Percentiles rank a stretch among this genome's conserved stretches.
phyloP scores from a whole-genome alignment of 805 yeast species.

The Komagataella pastoris region DNA sequence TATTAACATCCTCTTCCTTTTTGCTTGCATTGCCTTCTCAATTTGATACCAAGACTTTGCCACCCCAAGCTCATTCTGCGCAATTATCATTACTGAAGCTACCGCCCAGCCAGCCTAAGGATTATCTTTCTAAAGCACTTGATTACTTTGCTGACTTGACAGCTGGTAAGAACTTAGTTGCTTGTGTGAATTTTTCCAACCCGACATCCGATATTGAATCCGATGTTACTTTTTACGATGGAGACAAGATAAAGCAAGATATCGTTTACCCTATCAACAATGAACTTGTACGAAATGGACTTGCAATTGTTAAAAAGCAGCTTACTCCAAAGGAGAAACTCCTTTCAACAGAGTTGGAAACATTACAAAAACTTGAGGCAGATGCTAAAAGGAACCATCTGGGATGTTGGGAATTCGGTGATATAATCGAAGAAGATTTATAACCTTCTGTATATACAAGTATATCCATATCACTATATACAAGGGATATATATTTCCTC shows the following conservation, averaged over 20 bases:
- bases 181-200: slow-evolving; percentile 30
- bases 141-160: slow-evolving; percentile 38
- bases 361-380: slow-evolving; percentile 27
- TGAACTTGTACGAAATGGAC: slow-evolving; percentile 44
- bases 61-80: slow-evolving; percentile 45
- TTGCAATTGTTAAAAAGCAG: slow-evolving; percentile 36
- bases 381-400: slow-evolving; percentile 33
- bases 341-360: slow-evolving; percentile 22
- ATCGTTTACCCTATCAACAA: slow-evolving; percentile 46
- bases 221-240: slow-evolving; percentile 41
- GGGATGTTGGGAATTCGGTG: slow-evolving; percentile 74
- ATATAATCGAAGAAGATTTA: slow-evolving; percentile 44
- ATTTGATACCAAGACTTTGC: slow-evolving; percentile 23
- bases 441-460: neutral
- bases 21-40: slow-evolving; percentile 35
- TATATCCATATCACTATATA: neutral
- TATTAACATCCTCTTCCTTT: slow-evolving; percentile 28
- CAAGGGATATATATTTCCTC: slow-evolving; percentile 6
- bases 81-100: slow-evolving; percentile 36
- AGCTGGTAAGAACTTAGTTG: slow-evolving; percentile 39
- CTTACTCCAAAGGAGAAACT: slow-evolving; percentile 21
- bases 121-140: slow-evolving; percentile 40
- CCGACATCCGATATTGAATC: slow-evolving; percentile 28
- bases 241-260: slow-evolving; percentile 37
- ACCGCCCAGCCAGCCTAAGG: slow-evolving; percentile 44